Base-by-base conservation (phyloP, 495 filamentous ascomycete species). In the Penicillium angulare region DNA sequence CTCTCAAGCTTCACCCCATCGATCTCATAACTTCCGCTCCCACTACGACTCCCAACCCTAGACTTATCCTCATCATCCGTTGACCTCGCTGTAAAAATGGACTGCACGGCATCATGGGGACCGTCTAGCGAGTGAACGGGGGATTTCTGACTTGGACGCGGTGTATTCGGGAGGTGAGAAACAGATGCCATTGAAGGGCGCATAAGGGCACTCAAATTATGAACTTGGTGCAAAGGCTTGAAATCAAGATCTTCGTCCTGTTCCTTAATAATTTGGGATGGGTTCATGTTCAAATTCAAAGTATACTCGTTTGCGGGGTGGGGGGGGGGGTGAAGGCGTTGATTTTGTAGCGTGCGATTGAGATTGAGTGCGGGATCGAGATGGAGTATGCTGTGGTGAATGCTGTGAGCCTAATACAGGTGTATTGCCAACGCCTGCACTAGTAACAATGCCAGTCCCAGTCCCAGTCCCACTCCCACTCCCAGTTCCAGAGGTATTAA, bases 1-100 rank as follows among this genome's bases (percentile, higher is more conserved):
- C 49, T 51, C 1, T 32, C 34, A 42, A 59, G 27, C 22, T 40
- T 47, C 31, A 50, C 5, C 16, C 52, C 24, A 50, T 27, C 8
- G 29, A 52, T 13, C 29, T 35, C 2, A 5, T 13, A 3, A 43
- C 9, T 3, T 13, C 40, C 40, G 3, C 7, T 2, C 21, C 21
- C 40, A 20, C n/a, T n/a, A n/a, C n/a, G 26, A n/a, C 3, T 9
- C 26, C 16, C 10, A 20, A 17, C 48, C 31, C n/a, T n/a, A n/a
- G 32, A n/a, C 21, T 55, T 35, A 29, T 44, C 16, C 2, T 31
- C 35, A 21, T 43, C 24, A 10, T 47, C 23, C 23, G 29, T 10
- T 32, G 20, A 35, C 18, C 15, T 15, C 32, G 24, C 23, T 6
- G 27, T 31, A 7, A 31, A 9, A 6, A 31, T 31, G 13, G 27